phyloP scores from a whole-genome alignment of 2,329 filamentous ascomycete genomes.

The Penicillium sp. region DNA sequence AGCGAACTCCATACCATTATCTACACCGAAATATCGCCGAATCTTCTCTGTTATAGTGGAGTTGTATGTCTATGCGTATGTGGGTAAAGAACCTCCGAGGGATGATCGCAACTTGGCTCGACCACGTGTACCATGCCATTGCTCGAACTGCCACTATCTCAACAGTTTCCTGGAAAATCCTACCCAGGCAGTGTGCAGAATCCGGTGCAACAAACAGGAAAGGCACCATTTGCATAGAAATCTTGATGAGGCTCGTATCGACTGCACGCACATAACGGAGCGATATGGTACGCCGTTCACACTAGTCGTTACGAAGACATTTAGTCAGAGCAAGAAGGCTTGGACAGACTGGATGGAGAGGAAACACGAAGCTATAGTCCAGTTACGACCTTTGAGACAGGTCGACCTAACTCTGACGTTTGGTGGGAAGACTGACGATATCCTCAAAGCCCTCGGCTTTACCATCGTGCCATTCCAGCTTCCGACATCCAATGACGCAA shows the following conservation, averaged over 20 bases:
- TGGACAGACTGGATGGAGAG: neutral
- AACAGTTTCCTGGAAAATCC: neutral
- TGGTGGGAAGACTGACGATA: neutral
- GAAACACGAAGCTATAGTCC: neutral
- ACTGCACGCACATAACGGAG: neutral
- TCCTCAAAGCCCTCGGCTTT: too few relatives aligned
- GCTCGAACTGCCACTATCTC: neutral
- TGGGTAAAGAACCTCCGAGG: neutral
- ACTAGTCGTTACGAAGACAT: neutral
- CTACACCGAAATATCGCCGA: neutral
- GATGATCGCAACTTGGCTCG: neutral
- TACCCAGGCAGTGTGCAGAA: neutral
- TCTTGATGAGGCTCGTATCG: neutral
- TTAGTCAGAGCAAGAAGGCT: neutral
- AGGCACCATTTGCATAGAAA: neutral
- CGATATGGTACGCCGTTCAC: too few relatives aligned
- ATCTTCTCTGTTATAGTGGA: neutral
- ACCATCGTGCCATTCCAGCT: too few relatives aligned
- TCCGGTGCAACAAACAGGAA: neutral
- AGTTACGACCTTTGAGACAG: neutral
- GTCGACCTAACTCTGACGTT: neutral
- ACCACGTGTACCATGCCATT: neutral
- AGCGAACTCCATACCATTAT: too few relatives aligned
- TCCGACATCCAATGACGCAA: too few relatives aligned
- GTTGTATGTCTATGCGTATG: neutral